Evolutionary conservation across 2,329 filamentous ascomycete species (phyloP).

Genomic region (Metarhizium brunneum): DNA sequence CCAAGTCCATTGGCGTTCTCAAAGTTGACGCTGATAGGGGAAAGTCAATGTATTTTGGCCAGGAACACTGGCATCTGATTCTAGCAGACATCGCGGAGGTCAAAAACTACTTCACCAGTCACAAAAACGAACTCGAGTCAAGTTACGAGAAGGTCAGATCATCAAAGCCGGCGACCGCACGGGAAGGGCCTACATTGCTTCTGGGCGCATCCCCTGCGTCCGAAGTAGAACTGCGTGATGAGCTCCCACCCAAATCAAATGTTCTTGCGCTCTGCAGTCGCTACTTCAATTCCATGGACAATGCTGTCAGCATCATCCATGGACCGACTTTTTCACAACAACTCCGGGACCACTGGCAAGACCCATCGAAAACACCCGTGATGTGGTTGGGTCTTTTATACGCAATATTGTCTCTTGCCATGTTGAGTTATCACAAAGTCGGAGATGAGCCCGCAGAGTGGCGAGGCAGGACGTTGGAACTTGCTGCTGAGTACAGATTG

Average conservation of each 20-base stretch:
- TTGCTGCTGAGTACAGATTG: conserved; percentile 56
- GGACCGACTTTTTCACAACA: conserved; percentile 77
- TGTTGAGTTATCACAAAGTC: conserved; percentile 71
- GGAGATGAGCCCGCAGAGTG: conserved; percentile 74
- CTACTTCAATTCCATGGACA: conserved; percentile 79
- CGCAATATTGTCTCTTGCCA: conserved; percentile 64
- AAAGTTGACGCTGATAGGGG: conserved; percentile 71
- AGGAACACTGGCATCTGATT: conserved; percentile 76
- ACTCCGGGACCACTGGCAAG: conserved; percentile 57
- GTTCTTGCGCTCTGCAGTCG: conserved; percentile 79
- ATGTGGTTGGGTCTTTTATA: conserved; percentile 75
- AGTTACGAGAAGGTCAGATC: conserved; percentile 69
- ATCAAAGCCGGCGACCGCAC: conserved; percentile 50
- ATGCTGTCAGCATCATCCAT: conserved; percentile 66
- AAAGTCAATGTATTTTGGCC: conserved; percentile 73
- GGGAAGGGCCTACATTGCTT: conserved; percentile 65
- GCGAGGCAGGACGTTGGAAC: conserved; percentile 52
- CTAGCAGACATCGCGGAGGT: conserved; percentile 83
- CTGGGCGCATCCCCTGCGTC: conserved; percentile 65
- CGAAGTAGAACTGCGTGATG: conserved; percentile 67
- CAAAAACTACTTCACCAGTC: conserved; percentile 75
- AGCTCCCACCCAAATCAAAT: conserved; percentile 70
- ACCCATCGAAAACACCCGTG: conserved; percentile 61
- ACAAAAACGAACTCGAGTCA: conserved; percentile 82
- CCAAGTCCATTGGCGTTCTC: conserved; percentile 69